A percentile compares a stretch with the other conserved stretches of the same genome.
phyloP scores from a whole-genome alignment of 2,329 filamentous ascomycete genomes.

The Scopulariopsis brevicaulis region DNA sequence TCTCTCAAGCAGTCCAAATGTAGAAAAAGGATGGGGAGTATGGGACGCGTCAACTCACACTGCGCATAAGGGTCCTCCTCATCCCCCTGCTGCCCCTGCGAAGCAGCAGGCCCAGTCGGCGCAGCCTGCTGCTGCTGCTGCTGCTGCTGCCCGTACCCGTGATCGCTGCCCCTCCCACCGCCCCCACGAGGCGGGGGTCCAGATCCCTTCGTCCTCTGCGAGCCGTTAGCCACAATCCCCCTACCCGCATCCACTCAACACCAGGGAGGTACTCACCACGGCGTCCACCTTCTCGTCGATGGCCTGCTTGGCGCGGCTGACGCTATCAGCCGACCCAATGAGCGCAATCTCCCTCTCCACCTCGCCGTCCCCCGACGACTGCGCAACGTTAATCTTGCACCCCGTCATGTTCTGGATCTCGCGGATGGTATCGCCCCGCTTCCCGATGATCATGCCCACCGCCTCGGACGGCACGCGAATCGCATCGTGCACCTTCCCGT shows the following conservation, averaged over 20 bases:
- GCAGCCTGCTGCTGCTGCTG: not conserved
- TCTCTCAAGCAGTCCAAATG: too few relatives aligned
- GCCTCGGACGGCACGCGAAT: slow-evolving; percentile 83
- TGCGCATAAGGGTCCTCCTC: slow-evolving; percentile 62
- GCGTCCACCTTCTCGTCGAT: slow-evolving; percentile 90
- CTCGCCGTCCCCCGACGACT: slow-evolving; percentile 65
- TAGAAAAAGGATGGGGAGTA: too few relatives aligned
- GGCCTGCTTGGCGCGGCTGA: slow-evolving; percentile 68
- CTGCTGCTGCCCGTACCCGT: slow-evolving; percentile 24
- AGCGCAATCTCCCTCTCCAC: slow-evolving; percentile 78
- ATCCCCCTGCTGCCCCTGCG: slow-evolving; percentile 22
- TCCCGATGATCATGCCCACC: slow-evolving; percentile 94
- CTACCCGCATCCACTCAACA: not conserved
- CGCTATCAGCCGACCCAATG: slow-evolving; percentile 66
- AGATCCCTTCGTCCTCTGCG: slow-evolving; percentile 5
- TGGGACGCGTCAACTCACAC: slow-evolving; percentile 48
- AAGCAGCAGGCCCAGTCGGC: slow-evolving; percentile 9
- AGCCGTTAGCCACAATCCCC: not conserved
- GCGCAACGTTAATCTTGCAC: slow-evolving; percentile 91
- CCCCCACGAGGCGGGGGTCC: slow-evolving; percentile 2
- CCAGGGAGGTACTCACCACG: slow-evolving; percentile 48
- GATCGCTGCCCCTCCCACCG: slow-evolving; percentile 23
- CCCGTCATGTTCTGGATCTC: slow-evolving; percentile 82
- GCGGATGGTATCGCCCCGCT: slow-evolving; percentile 87
- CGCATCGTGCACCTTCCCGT: slow-evolving; percentile 52